Evolutionary conservation across 768 basidiomycete species (phyloP), one percentile per base, ranked within the genome.

Genomic region (Tylopilus subfusipes): DNA sequence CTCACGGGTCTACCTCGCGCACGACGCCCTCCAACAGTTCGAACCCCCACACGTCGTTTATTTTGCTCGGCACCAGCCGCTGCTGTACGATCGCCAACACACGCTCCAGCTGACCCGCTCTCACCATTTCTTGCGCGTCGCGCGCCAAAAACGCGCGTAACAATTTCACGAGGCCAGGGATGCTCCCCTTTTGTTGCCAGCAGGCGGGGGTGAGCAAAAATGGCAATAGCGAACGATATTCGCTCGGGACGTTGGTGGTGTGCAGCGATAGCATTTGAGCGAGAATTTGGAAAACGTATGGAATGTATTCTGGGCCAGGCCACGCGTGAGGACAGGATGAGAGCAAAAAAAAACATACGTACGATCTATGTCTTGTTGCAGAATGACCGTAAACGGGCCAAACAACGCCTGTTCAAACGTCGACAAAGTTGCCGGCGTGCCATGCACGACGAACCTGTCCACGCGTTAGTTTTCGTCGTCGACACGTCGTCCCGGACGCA

Each of bases 261-360:
- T 96, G 94, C 3, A 92, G 74, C 58, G 93, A 88, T 29, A 99
- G 86, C 80, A 99, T 93, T 65, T 98, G 97, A 0, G 94, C 88
- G 42, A 98, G 83, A 60, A 99, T 82, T 67, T 99, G 97, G 79
- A 98, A 98, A 51, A 90, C 89, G 68, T 97, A 99, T 5, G 97
- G 96, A 44, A 98, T 86, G 67, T 97, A 98, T 75, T 98, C 96
- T 43, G 14, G 53, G 21, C 25, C 27, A 44, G n/a, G 14, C 13
- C 18, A 42, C 42, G 39, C n/a, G 16, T 29, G 33, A 39, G 38
- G 21, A 45, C 13, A 13, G 11, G 46, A n/a, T n/a, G n/a, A n/a
- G n/a, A n/a, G n/a, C n/a, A n/a, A n/a, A n/a, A n/a, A n/a, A n/a
- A n/a, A n/a, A n/a, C n/a, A n/a, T n/a, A 61, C 65, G 22, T 21